Percentiles rank a stretch among this genome's conserved stretches.
These are phyloP conservation scores for Isatis lusitanica DNA, from an alignment of 441 rosid species.

Conservation along the genomic window DNA sequence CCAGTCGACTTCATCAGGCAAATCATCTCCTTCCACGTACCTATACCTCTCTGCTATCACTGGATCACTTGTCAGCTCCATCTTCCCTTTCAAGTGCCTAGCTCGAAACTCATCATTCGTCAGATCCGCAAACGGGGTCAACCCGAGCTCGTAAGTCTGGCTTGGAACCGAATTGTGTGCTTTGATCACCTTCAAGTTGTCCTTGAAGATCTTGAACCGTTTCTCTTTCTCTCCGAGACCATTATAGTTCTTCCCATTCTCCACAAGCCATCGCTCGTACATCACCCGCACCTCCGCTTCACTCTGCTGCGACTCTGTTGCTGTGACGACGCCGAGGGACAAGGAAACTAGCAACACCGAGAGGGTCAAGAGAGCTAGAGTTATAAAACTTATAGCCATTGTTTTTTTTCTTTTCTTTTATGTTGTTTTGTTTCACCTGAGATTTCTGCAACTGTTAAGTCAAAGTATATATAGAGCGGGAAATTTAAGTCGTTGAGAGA, in stretches of 20 bases:
- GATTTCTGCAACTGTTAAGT: not conserved
- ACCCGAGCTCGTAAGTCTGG: constrained; percentile 38
- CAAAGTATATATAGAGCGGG: not conserved
- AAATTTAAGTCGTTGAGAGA: not conserved
- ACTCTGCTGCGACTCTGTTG: not conserved
- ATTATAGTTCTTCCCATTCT: constrained; percentile 43
- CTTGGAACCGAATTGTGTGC: constrained; percentile 38
- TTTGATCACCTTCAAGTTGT: constrained; percentile 37
- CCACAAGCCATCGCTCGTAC: constrained; percentile 42
- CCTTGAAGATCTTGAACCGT: constrained; percentile 46
- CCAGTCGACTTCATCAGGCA: constrained; percentile 50
- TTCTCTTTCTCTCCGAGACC: constrained; percentile 42
- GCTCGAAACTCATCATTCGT: constrained; percentile 45
- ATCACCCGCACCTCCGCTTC: constrained; percentile 27
- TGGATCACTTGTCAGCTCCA: constrained; percentile 14
- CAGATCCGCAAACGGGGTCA: constrained; percentile 51
- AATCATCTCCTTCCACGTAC: constrained; percentile 35
- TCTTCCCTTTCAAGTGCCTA: constrained; percentile 35
- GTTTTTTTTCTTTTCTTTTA: not conserved
- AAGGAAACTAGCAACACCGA: not conserved
- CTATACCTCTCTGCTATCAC: constrained; percentile 33
- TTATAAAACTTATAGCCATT: constrained; percentile 22
- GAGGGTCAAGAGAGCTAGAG: constrained; percentile 4
- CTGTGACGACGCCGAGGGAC: not conserved
- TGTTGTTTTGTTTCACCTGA: not conserved